Base-by-base conservation (phyloP, 73 alveolate species). In the Blepharisma japonicum region DNA sequence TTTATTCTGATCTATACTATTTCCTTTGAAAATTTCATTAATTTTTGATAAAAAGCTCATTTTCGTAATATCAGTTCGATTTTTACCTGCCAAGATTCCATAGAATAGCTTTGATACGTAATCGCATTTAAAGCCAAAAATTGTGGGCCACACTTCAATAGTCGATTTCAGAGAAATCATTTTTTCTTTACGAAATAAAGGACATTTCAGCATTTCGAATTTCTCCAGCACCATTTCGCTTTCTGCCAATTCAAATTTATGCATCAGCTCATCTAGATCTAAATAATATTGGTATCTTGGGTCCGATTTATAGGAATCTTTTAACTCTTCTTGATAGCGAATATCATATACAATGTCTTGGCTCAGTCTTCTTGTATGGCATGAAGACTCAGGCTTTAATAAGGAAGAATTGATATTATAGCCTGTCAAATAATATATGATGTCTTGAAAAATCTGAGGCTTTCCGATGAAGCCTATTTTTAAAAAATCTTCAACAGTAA, bases 71-170 rank as follows among this genome's bases (percentile, higher is more conserved):
- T 61, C 42, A 3, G 42, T 25, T 14, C 74, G 50, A 61, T 61
- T 61, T 61, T 61, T 39, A 61, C 74, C 74, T 61, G 74, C 74
- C 39, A 61, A 4, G 2, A 61, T 18, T 3, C 23, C 47, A 25
- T 61, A 61, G 18, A 61, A 61, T 14, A 14, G 14, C 74, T 61
- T n/a, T 14, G 14, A 14, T 14, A 61, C 23, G 23, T 14, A 61
- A 14, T 20, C 47, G 23, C 47, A 20, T 8, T 61, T 39, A 18
- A 61, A 8, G 18, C 74, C 74, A 25, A 61, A 61, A 61, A 61
- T 18, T 39, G 18, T 25, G 74, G 74, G 74, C 74, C 74, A 61
- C 18, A 25, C 74, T 25, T n/a, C 74, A 2, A 39, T 9, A 0
- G 23, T 25, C 5, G 74, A 61, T 14, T n/a, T 61, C 46, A 18